These are phyloP conservation scores for Apiotrichum sp. DNA, from an alignment of 1,284 basidiomycete species.

Conservation along the genomic window DNA sequence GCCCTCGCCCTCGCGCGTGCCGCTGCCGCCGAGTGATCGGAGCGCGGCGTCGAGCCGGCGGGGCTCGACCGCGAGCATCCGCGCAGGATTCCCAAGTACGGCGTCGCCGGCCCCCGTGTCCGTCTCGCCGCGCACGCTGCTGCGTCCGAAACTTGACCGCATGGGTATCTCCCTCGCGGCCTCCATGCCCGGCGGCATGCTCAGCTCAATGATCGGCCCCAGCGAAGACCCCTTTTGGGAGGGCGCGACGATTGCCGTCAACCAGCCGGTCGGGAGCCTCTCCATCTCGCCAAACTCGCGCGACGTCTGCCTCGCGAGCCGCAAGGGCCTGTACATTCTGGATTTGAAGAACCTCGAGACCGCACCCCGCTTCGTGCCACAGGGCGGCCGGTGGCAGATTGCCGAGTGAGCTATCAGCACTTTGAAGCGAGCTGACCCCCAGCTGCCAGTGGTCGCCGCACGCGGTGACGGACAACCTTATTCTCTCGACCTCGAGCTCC, in stretches of 20 bases:
- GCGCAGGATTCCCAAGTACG: not conserved
- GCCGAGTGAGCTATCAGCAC: constrained; percentile 53
- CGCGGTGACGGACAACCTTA: constrained; percentile 71
- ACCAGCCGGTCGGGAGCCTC: constrained; percentile 49
- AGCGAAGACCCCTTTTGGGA: constrained; percentile 34
- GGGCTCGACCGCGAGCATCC: constrained; percentile 2
- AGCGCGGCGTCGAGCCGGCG: constrained; percentile 3
- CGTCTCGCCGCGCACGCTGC: constrained; percentile 22
- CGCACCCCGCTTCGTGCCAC: constrained; percentile 85
- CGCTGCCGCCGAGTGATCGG: constrained; percentile 1
- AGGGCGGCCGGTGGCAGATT: constrained; percentile 94
- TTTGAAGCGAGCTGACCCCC: not conserved
- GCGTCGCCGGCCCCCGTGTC: constrained; percentile 1
- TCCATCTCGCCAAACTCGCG: constrained; percentile 47
- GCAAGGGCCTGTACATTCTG: constrained; percentile 93
- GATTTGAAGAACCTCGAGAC: constrained; percentile 83
- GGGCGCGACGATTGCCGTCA: constrained; percentile 42
- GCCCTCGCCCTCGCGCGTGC: constrained; percentile 8
- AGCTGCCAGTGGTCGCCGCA: constrained; percentile 93
- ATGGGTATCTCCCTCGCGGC: constrained; percentile 13
- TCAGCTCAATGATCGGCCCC: not conserved
- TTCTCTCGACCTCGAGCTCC: constrained; percentile 91
- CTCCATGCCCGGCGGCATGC: not conserved
- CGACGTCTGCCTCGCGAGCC: constrained; percentile 54
- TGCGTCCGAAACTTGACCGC: constrained; percentile 26